phyloP scores from a whole-genome alignment of 2,329 filamentous ascomycete genomes.

The Aspergillus awamori region DNA sequence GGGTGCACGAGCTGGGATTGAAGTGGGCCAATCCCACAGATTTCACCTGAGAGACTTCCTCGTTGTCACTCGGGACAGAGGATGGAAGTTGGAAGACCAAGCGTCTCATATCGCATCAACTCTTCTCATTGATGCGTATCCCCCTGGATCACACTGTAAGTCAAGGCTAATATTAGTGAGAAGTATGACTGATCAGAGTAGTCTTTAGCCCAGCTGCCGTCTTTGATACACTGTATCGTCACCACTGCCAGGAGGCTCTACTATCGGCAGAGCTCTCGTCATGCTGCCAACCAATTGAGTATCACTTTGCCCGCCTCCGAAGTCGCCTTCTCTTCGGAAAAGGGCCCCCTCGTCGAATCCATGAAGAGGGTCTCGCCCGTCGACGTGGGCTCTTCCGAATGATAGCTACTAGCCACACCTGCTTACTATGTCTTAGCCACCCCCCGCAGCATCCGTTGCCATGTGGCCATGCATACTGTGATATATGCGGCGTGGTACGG shows the following conservation, averaged over 20 bases:
- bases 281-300: slow-evolving; percentile 1
- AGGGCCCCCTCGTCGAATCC: background rate
- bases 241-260: background rate
- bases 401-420: background rate
- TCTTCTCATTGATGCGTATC: slow-evolving; percentile 2
- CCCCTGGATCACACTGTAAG: background rate
- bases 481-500: background rate
- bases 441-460: background rate
- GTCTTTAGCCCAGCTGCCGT: background rate
- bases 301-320: background rate
- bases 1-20: background rate
- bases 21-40: background rate
- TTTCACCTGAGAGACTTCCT: background rate
- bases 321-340: background rate
- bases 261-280: background rate
- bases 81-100: background rate
- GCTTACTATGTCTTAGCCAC: background rate
- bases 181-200: background rate
- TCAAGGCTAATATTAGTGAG: background rate
- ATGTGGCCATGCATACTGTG: background rate
- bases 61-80: background rate
- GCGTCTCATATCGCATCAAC: background rate
- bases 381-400: background rate
- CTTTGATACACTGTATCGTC: background rate
- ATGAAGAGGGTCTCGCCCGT: background rate